Evolutionary conservation across 2,329 filamentous ascomycete genomes (phyloP), one percentile per base, ranked within the genome.

Genomic region (Fusarium nematophilum): DNA sequence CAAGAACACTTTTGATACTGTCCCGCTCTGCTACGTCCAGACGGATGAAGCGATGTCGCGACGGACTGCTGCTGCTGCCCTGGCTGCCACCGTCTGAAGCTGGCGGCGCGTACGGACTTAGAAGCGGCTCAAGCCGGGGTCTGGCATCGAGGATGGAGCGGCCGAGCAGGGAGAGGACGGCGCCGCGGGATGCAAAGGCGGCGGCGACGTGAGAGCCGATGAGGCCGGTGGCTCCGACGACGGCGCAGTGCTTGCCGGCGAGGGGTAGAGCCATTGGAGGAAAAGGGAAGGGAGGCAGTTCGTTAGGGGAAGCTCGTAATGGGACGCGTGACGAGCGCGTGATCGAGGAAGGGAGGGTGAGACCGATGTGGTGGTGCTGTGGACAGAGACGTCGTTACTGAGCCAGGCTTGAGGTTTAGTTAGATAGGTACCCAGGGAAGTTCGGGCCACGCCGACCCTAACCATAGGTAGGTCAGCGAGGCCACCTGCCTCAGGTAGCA

Each of bases 201-300:
- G 78, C 73, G 9, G 90, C 89, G 49, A 93, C 89, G 45, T 86
- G 84, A 34, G 81, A 78, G 37, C 90, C 90, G 64, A 93, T 92
- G 47, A 88, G 86, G 15, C 88, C 86, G 36, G 88, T 89, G 15
- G 83, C 90, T 40, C 90, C 90, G 3, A 90, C 90, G 45, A 93
- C 80, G 69, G 90, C 78, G 71, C 79, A 83, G 55, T 78, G 80
- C 59, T 83, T 83, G 52, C 81, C 80, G 34, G 67, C 68, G 50
- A 86, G 73, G 44, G 72, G 67, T 59, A 75, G 69, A 18, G 69
- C 53, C 66, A 73, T 69, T 53, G 42, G 40, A 6, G 9, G 31
- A 11, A 11, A 15, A 43, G n/a, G 27, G 39, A 33, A 13, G 15
- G n/a, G 27, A 29, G 4, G 25, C 15, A 21, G 26, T 37, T 37